Evolutionary conservation across 768 basidiomycete genomes (phyloP).

Genomic region (Tricholoma sp.): DNA sequence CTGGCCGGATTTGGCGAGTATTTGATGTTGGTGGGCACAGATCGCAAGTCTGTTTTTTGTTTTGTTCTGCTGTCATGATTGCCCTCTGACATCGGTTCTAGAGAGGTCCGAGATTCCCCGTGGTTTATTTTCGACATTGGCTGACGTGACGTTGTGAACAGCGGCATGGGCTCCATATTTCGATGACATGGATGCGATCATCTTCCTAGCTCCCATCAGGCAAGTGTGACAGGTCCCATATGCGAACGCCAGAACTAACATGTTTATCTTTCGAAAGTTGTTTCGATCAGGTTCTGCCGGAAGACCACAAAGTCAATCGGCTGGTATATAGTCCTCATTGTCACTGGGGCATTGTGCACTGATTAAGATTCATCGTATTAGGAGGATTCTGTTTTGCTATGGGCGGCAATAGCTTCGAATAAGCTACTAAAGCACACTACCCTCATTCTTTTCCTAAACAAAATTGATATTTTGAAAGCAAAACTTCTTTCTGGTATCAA

Average conservation of each 20-base stretch:
- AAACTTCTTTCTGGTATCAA: conserved; percentile 64
- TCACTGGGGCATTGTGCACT: neutral
- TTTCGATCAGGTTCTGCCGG: conserved; percentile 66
- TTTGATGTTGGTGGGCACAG: conserved; percentile 61
- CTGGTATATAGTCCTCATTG: conserved; percentile 32
- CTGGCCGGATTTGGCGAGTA: conserved; percentile 38
- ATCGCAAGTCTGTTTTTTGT: conserved; percentile 45
- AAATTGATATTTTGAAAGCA: conserved; percentile 66
- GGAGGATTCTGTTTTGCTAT: conserved; percentile 76
- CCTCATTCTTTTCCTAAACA: conserved; percentile 78
- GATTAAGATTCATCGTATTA: conserved; percentile 19
- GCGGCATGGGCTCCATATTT: conserved; percentile 60
- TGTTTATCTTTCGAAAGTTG: conserved; percentile 28
- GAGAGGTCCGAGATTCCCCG: conserved; percentile 10
- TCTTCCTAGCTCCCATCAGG: conserved; percentile 67
- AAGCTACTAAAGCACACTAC: conserved; percentile 66
- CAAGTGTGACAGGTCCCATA: conserved; percentile 13
- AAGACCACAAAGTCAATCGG: conserved; percentile 60
- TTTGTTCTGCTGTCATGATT: neutral
- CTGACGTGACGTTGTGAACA: conserved; percentile 16
- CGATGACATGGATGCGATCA: conserved; percentile 67
- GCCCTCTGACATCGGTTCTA: neutral
- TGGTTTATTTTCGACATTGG: neutral
- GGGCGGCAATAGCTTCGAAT: conserved; percentile 71
- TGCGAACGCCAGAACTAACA: neutral